A percentile compares a stretch with the other conserved stretches of the same genome.
phyloP scores from a whole-genome alignment of 78 protist genomes.

The Andalucia godoyi region DNA sequence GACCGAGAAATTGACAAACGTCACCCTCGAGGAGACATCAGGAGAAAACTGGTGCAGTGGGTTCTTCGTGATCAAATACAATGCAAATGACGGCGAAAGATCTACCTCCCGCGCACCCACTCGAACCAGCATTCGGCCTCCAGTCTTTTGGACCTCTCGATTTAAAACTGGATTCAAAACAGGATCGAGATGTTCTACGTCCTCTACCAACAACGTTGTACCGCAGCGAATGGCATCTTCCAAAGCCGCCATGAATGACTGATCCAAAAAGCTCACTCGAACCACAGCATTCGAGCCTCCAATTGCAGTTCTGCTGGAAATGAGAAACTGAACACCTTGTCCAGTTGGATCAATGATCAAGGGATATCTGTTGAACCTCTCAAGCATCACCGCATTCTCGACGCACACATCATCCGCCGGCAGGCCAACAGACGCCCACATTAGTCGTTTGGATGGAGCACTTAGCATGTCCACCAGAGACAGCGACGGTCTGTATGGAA shows the following conservation, averaged over 20 bases:
- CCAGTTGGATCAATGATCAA: conserved; percentile 95
- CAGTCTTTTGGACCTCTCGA: conserved; percentile 61
- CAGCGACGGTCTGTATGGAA: conserved; percentile 40
- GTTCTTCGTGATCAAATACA: conserved; percentile 80
- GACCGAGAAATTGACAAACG: conserved; percentile 86
- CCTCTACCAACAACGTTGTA: conserved; percentile 81
- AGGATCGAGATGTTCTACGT: conserved; percentile 92
- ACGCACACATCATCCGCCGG: conserved; percentile 86
- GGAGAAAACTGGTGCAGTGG: conserved; percentile 77
- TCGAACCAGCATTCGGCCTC: conserved; percentile 68
- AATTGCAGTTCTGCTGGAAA: no score
- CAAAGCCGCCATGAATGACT: conserved; percentile 30
- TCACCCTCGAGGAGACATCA: conserved; percentile 86
- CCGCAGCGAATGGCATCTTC: conserved; percentile 46
- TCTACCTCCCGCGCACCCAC: conserved; percentile 90
- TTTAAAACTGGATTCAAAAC: conserved; percentile 92
- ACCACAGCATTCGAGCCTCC: no score
- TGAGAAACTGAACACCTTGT: conserved; percentile 76
- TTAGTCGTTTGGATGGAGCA: conserved; percentile 43
- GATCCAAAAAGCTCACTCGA: conserved; percentile 62
- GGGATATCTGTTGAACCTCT: conserved; percentile 89
- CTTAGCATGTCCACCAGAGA: conserved; percentile 61
- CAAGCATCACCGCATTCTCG: conserved; percentile 91
- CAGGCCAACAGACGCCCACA: conserved; percentile 65
- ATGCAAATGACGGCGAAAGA: conserved; percentile 84